phyloP scores from a whole-genome alignment of 176 grass and related monocot genomes.

The Pharus latifolius region DNA sequence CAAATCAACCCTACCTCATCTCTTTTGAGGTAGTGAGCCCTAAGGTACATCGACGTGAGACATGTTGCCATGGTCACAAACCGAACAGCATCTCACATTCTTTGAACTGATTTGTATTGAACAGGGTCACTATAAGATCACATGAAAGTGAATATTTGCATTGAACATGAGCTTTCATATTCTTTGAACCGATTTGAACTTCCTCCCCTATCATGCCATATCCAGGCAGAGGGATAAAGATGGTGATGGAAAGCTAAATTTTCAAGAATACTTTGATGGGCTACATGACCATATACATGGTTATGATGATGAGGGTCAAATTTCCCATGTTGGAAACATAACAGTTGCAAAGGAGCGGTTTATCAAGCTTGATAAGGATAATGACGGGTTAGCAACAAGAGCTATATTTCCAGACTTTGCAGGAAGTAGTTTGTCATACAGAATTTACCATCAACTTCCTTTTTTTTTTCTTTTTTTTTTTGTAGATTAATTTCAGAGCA shows the following conservation, averaged over 20 bases:
- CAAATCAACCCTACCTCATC: neutral
- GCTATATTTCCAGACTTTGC: neutral
- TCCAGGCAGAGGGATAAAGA: conserved; percentile 67
- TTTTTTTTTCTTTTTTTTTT: neutral
- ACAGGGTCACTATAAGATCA: neutral
- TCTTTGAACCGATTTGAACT: conserved; percentile 20
- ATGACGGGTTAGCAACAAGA: conserved; percentile 45
- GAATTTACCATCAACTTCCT: neutral
- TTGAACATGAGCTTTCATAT: neutral
- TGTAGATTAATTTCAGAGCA: conserved; percentile 65
- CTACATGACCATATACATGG: conserved; percentile 62
- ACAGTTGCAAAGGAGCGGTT: conserved; percentile 54
- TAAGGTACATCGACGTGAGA: neutral
- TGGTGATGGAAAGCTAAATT: conserved; percentile 69
- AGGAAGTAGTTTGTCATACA: neutral
- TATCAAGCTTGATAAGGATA: conserved; percentile 66
- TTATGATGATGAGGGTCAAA: conserved; percentile 40
- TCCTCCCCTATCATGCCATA: conserved; percentile 12
- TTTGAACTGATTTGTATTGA: too few relatives aligned
- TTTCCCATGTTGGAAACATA: conserved; percentile 38
- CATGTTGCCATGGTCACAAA: neutral
- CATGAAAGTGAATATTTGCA: neutral
- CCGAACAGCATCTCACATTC: too few relatives aligned
- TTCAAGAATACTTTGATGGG: conserved; percentile 53
- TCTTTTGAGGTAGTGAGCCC: neutral